Evolutionary conservation across 805 yeast genomes (phyloP), one percentile per base, ranked within the genome.

Genomic region (Kazachstania martiniae): DNA sequence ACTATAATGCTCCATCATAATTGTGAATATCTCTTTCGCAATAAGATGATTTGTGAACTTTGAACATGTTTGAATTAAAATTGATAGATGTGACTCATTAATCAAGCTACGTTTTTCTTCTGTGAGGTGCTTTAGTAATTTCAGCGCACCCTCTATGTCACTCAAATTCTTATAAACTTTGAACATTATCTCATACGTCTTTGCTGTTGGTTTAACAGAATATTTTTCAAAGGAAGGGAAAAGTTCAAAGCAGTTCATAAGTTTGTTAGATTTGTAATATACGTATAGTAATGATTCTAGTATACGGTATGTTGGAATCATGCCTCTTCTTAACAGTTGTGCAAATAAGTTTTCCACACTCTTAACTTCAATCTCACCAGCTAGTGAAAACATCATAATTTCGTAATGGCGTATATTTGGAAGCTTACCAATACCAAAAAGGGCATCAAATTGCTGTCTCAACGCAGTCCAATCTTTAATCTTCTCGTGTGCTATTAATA

Each of bases 311-410:
- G 62, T 58, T 1, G 84, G 83, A 4, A 38, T 44, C 46, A 73
- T 61, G 1, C 65, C 63, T 33, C 76, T 58, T 32, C 59, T 52
- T 4, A 57, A 28, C 19, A 74, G 44, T 44, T 71, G 68, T n/a
- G 56, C 38, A 53, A 63, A 77, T 35, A 81, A 56, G 35, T 48
- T 53, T 18, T 67, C 69, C 8, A 70, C 74, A 47, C 64, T 68
- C 25, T 51, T 63, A 25, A 46, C 53, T 41, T 70, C 73, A 8
- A 72, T 77, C 21, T 59, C 49, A 4, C 46, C 40, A 1, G 82
- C 75, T 38, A 81, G 56, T 0, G 80, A 73, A 33, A 61, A 55
- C 69, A 81, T 74, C 9, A 77, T 74, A 12, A 73, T 66, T 3
- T 69, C 62, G 47, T 79, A 80, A 42, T 79, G 83, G 7, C 44